Conservation (phyloP, 257 asterid genomes). For the Nicotiana paniculata region DNA sequence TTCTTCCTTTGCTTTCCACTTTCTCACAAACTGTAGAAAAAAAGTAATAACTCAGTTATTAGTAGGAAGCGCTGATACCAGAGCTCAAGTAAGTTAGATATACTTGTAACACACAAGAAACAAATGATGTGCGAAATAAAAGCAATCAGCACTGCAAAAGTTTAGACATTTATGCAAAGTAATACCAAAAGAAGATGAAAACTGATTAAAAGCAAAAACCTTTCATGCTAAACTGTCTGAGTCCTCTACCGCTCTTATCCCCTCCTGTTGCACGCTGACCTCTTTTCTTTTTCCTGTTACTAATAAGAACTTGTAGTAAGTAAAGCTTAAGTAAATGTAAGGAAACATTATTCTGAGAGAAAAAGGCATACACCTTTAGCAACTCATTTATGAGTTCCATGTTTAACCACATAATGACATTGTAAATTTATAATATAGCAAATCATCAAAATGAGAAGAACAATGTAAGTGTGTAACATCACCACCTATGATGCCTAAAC, state of each 20-base stretch:
- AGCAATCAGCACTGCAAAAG: not conserved
- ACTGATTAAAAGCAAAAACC: constrained; percentile 32
- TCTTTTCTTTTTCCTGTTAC: constrained; percentile 88
- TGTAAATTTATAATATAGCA: not conserved
- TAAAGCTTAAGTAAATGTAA: not conserved
- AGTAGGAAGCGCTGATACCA: constrained; percentile 7
- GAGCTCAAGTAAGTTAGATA: constrained; percentile 5
- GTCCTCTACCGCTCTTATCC: constrained; percentile 96
- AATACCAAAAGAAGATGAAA: not conserved
- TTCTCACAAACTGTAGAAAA: constrained; percentile 81
- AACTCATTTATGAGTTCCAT: not conserved
- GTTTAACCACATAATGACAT: not conserved
- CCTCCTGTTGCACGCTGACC: constrained; percentile 90
- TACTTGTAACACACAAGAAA: not conserved
- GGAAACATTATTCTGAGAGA: not conserved
- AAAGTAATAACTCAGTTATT: constrained; percentile 17
- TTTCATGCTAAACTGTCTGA: constrained; percentile 99
- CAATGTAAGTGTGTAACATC: not conserved
- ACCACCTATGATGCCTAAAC: not conserved
- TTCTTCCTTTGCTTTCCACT: constrained; percentile 99
- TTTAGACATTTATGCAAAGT: not conserved
- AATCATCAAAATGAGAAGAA: not conserved
- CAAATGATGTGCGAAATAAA: not conserved
- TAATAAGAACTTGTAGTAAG: constrained; percentile 19
- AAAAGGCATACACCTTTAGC: not conserved